Evolutionary conservation across 2,329 filamentous ascomycete species (phyloP), one percentile per base, ranked within the genome.

Genomic region (Pseudogymnoascus verrucosus): DNA sequence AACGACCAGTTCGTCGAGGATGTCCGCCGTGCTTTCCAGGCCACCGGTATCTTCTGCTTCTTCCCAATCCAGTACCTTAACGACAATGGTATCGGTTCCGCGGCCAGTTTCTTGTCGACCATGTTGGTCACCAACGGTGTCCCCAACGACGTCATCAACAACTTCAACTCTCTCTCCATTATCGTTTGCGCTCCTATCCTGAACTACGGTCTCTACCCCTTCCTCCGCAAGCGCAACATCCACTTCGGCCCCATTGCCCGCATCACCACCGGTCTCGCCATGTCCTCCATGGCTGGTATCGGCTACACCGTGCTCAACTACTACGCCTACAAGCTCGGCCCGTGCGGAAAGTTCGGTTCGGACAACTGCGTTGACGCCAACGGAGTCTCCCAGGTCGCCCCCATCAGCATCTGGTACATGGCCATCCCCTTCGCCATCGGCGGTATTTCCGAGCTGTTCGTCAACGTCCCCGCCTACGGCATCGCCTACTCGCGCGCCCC

Each of bases 1-100:
- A 89, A 93, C 66, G 90, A 93, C 69, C 84, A 83, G 44, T 93
- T 89, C 86, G 89, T 93, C 28, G 89, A 91, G 70, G 88, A 92
- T 71, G 86, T 92, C 61, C 81, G 81, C 61, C 87, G 89, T 74
- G 87, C 88, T 65, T 77, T 89, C 65, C 80, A 83, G 70, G 87
- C 88, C 64, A 89, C 86, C 77, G 80, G 83, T 67, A 88, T 91
- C 44, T 93, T 89, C 74, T 69, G 78, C 31, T 82, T 79, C 74
- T 79, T 77, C 65, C 79, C 79, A n/a, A 73, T 82, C 28, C 81
- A 79, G 34, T 54, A 31, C 14, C 5, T 54, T 12, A 72, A 71
- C 64, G 69, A 73, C 60, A 66, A 66, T 8, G 82, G 82, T 68
- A 77, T 85, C 28, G 82, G 82, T 14, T 75, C 75, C 4, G 75